phyloP scores from a whole-genome alignment of 306 rosid genomes.

The Purshia tridentata region DNA sequence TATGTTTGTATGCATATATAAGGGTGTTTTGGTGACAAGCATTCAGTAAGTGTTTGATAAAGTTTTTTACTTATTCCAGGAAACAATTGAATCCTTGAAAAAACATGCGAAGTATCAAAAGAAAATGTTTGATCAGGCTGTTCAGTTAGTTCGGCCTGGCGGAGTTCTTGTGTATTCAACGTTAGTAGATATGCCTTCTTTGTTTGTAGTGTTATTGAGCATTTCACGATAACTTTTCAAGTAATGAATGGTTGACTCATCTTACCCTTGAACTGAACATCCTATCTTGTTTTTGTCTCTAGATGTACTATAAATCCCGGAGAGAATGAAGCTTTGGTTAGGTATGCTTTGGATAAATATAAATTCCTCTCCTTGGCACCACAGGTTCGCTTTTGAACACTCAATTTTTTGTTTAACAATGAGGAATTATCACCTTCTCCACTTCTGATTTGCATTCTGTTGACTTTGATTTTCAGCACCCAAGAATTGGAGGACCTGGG shows the following conservation, averaged over 20 bases:
- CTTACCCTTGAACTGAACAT: conserved; percentile 23
- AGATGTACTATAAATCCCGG: conserved; percentile 98
- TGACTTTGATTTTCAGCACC: conserved; percentile 57
- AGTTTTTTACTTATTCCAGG: conserved; percentile 46
- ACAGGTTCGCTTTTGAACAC: conserved; percentile 56
- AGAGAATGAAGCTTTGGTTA: conserved; percentile 95
- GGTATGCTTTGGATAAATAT: conserved; percentile 88
- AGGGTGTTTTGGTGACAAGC: background rate
- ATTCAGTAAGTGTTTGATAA: background rate
- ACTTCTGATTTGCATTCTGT: conserved; percentile 8
- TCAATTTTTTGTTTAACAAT: background rate
- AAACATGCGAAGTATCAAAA: conserved; percentile 79
- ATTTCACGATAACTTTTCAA: background rate
- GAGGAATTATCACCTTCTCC: background rate
- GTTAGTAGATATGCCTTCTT: conserved; percentile 47
- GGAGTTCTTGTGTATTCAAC: conserved; percentile 92
- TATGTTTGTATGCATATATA: background rate
- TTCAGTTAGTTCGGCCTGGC: conserved; percentile 76
- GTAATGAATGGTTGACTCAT: background rate
- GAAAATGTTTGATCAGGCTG: conserved; percentile 92
- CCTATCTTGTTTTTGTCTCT: conserved; percentile 10
- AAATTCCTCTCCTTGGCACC: conserved; percentile 72
- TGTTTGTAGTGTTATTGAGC: conserved; percentile 16
- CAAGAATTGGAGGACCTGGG: conserved; percentile 95
- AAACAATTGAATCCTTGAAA: conserved; percentile 73